Conservation (phyloP, 176 grass and related monocot species). For the Triticum dicoccoides region DNA sequence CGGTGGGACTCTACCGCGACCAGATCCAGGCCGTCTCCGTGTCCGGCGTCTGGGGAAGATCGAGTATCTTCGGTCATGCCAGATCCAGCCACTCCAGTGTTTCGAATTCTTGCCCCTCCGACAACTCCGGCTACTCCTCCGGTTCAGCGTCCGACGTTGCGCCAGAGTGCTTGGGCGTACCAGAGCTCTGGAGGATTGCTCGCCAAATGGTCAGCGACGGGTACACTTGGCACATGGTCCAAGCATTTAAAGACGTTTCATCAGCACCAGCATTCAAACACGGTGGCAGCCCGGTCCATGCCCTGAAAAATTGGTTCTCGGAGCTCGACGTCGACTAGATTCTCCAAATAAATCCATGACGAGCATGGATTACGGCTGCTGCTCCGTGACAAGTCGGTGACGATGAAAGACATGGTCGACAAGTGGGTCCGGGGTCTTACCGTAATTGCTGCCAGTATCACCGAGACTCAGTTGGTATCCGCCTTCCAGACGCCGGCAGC, state of each 20-base stretch:
- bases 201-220: neutral
- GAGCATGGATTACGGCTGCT: neutral
- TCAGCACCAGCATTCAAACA: fast-evolving
- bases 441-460: neutral
- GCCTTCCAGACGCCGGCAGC: too few species aligned
- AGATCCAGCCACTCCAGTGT: neutral
- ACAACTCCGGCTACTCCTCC: neutral
- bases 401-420: neutral
- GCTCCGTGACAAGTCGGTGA: neutral
- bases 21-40: neutral
- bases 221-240: neutral
- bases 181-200: too few species aligned
- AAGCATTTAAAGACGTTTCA: neutral
- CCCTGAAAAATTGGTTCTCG: neutral
- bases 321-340: neutral
- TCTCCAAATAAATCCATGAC: neutral
- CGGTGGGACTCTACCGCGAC: neutral
- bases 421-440: neutral
- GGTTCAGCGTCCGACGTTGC: neutral
- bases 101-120: neutral
- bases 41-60: neutral
- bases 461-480: too few species aligned
- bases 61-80: neutral
- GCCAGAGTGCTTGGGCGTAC: too few species aligned
- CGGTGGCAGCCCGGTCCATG: neutral